Evolutionary conservation across 805 yeast genomes (phyloP).

Genomic region (Yamadazyma ubonensis): DNA sequence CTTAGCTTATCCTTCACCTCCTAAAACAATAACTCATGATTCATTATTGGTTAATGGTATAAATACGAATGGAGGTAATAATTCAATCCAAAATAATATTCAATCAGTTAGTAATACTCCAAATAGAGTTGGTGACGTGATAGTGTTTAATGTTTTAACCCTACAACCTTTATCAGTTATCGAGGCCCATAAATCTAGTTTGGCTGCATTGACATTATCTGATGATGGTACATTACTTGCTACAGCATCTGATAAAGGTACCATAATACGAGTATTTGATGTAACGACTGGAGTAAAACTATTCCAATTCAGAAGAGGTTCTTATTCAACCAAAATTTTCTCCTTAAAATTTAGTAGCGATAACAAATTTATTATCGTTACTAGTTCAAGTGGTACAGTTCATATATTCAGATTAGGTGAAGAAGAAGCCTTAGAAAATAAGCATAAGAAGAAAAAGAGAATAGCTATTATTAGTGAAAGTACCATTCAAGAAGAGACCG

Average conservation of each 20-base stretch:
- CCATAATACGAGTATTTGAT: constrained; percentile 79
- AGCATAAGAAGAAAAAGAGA: constrained; percentile 29
- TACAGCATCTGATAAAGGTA: constrained; percentile 88
- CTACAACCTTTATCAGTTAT: constrained; percentile 76
- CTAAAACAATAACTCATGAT: constrained; percentile 50
- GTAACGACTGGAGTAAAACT: constrained; percentile 62
- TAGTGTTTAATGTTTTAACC: constrained; percentile 73
- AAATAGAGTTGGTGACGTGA: constrained; percentile 63
- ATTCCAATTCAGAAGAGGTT: constrained; percentile 78
- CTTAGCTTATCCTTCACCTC: constrained; percentile 77
- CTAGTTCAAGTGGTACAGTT: constrained; percentile 87
- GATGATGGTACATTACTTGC: constrained; percentile 79
- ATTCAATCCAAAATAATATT: constrained; percentile 39
- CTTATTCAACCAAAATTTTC: constrained; percentile 77
- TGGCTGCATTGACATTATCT: constrained; percentile 68
- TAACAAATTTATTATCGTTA: constrained; percentile 71
- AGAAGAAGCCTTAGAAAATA: constrained; percentile 41
- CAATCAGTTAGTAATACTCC: constrained; percentile 42
- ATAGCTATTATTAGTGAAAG: constrained; percentile 16
- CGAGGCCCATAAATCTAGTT: constrained; percentile 79
- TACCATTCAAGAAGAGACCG: constrained; percentile 30
- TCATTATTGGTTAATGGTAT: constrained; percentile 41
- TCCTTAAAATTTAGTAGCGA: constrained; percentile 74
- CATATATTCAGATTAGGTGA: constrained; percentile 81
- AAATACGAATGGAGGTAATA: constrained; percentile 40